A percentile compares a stretch with the other conserved stretches of the same genome.
phyloP scores from a whole-genome alignment of 1,284 basidiomycete genomes.

The Boletus austroedulis region DNA sequence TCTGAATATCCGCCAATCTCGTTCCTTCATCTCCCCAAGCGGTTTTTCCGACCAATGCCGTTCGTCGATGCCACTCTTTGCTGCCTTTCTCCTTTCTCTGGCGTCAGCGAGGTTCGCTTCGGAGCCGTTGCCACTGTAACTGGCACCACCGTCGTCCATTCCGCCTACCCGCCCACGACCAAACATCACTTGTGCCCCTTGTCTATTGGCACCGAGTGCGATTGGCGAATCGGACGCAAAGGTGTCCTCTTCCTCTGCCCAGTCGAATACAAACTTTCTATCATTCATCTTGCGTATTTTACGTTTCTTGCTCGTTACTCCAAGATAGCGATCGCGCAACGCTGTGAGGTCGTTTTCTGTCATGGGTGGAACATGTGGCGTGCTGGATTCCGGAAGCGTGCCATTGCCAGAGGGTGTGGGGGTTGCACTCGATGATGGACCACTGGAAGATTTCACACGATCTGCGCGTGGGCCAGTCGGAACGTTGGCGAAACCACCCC shows the following conservation, averaged over 20 bases:
- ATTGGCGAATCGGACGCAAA: conserved; percentile 65
- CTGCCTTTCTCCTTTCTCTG: conserved; percentile 79
- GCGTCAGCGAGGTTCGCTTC: conserved; percentile 69
- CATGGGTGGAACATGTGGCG: conserved; percentile 65
- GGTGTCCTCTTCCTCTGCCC: conserved; percentile 94
- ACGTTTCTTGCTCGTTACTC: conserved; percentile 88
- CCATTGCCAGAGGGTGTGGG: conserved; percentile 37
- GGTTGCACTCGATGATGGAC: conserved; percentile 32
- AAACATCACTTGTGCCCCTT: conserved; percentile 83
- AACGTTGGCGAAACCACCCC: conserved; percentile 54
- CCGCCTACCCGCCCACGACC: conserved; percentile 80
- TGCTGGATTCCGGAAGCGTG: conserved; percentile 36
- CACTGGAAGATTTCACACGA: conserved; percentile 44
- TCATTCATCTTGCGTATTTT: conserved; percentile 92
- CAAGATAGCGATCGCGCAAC: conserved; percentile 86
- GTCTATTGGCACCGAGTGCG: conserved; percentile 62
- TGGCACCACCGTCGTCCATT: conserved; percentile 69
- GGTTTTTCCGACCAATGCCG: conserved; percentile 98
- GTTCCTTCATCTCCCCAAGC: conserved; percentile 90
- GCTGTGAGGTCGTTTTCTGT: conserved; percentile 72
- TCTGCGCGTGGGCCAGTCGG: conserved; percentile 85
- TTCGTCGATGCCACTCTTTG: conserved; percentile 81
- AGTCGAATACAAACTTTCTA: conserved; percentile 98
- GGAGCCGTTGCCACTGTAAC: conserved; percentile 29
- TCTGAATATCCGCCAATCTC: conserved; percentile 98